Conservation (phyloP, 106 monocot genomes). For the Triglochin maritima region DNA sequence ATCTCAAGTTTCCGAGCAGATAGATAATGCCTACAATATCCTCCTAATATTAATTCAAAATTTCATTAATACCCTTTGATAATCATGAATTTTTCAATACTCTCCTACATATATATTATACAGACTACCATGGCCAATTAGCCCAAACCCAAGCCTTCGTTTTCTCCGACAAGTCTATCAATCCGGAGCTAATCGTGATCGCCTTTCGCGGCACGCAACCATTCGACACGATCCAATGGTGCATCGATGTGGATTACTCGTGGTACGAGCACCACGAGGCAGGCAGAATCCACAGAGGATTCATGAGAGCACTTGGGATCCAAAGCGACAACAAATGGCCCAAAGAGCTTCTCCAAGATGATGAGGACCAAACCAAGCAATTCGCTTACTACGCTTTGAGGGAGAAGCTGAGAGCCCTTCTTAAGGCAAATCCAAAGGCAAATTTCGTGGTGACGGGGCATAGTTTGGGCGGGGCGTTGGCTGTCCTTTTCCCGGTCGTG, state of each 20-base stretch:
- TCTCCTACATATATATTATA: too few relatives aligned
- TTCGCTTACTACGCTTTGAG: constrained; percentile 65
- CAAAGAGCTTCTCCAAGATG: constrained; percentile 3
- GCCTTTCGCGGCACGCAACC: constrained; percentile 73
- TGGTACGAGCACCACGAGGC: constrained; percentile 55
- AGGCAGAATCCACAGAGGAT: constrained; percentile 81
- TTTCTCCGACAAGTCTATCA: constrained; percentile 35
- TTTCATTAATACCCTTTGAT: not conserved
- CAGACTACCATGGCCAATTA: constrained; percentile 37
- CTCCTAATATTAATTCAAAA: not conserved
- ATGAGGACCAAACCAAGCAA: not conserved
- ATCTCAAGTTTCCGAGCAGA: not conserved
- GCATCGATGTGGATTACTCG: constrained; percentile 72
- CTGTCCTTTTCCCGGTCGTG: constrained; percentile 53
- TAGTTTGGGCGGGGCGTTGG: constrained; percentile 83
- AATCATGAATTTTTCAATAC: too few relatives aligned
- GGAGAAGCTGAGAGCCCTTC: constrained; percentile 23
- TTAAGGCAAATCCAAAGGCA: constrained; percentile 27
- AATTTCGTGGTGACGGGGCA: constrained; percentile 63
- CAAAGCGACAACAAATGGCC: constrained; percentile 39
- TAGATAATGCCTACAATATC: not conserved
- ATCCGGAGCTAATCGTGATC: constrained; percentile 43
- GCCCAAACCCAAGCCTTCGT: constrained; percentile 55
- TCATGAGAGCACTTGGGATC: constrained; percentile 72
- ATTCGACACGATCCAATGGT: constrained; percentile 55